Conservation (phyloP, 2,329 filamentous ascomycete species). For the Zalaria sp. region DNA sequence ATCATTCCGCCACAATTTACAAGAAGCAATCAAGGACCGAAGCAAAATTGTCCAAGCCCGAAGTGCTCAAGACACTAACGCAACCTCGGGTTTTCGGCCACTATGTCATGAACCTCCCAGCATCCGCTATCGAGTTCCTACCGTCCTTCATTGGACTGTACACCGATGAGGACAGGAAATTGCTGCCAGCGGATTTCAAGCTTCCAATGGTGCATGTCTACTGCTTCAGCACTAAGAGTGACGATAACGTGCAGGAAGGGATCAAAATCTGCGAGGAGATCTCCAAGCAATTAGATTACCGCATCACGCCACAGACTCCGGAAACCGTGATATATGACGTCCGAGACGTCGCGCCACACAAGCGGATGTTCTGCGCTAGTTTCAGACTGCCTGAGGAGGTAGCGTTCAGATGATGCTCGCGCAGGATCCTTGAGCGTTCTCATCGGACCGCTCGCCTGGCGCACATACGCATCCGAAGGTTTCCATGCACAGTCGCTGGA, state of each 20-base stretch:
- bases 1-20: conserved; percentile 34
- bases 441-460: no score
- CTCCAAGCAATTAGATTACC: conserved; percentile 43
- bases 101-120: conserved; percentile 96
- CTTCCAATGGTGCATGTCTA: conserved; percentile 86
- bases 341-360: conserved; percentile 79
- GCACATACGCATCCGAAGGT: no score
- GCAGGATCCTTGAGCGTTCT: background rate
- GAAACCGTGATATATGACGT: conserved; percentile 50
- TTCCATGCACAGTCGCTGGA: no score
- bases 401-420: conserved; percentile 46
- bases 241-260: conserved; percentile 50
- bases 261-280: conserved; percentile 53
- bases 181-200: conserved; percentile 15
- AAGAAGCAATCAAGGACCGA: conserved; percentile 19
- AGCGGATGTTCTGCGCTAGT: conserved; percentile 92
- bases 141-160: conserved; percentile 68
- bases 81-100: conserved; percentile 72
- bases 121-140: conserved; percentile 75
- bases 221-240: conserved; percentile 76
- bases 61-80: conserved; percentile 22
- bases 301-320: conserved; percentile 43
- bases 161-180: conserved; percentile 18
- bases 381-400: conserved; percentile 75
- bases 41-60: conserved; percentile 7